These are phyloP conservation scores for Teunomyces funiuensis DNA, from an alignment of 805 yeast species.

Conservation along the genomic window DNA sequence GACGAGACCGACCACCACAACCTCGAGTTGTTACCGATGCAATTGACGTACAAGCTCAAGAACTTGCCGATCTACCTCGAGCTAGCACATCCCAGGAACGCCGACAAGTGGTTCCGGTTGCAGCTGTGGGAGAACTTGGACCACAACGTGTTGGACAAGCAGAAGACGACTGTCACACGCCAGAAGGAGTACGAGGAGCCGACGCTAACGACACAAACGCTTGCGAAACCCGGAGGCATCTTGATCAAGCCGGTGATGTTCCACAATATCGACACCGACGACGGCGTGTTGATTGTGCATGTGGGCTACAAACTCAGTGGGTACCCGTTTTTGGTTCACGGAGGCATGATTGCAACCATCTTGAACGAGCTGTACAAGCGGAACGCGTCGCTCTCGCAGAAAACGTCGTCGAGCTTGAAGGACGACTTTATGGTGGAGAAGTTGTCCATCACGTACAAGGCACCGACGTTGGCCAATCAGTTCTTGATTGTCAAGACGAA, in stretches of 20 bases:
- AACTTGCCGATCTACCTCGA: conserved; percentile 52
- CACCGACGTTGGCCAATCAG: conserved; percentile 78
- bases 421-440: conserved; percentile 43
- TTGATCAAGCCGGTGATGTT: conserved; percentile 72
- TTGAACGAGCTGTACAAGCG: conserved; percentile 74
- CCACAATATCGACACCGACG: conserved; percentile 53
- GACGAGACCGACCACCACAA: conserved; percentile 20
- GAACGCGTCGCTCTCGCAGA: conserved; percentile 42
- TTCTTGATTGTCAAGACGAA: conserved; percentile 64
- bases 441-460: conserved; percentile 53
- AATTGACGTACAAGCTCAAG: conserved; percentile 49
- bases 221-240: conserved; percentile 76
- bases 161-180: conserved; percentile 10
- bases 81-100: conserved; percentile 44
- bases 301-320: conserved; percentile 80
- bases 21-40: conserved; percentile 28
- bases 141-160: conserved; percentile 33
- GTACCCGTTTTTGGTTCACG: conserved; percentile 84
- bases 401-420: conserved; percentile 33
- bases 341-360: conserved; percentile 81
- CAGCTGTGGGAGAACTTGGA: conserved; percentile 46
- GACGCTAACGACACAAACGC: conserved; percentile 40
- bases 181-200: conserved; percentile 18
- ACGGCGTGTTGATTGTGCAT: conserved; percentile 68
- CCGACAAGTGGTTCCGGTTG: conserved; percentile 46